Evolutionary conservation across 176 grass and related monocot species (phyloP).

Genomic region (Lolium rigidum): DNA sequence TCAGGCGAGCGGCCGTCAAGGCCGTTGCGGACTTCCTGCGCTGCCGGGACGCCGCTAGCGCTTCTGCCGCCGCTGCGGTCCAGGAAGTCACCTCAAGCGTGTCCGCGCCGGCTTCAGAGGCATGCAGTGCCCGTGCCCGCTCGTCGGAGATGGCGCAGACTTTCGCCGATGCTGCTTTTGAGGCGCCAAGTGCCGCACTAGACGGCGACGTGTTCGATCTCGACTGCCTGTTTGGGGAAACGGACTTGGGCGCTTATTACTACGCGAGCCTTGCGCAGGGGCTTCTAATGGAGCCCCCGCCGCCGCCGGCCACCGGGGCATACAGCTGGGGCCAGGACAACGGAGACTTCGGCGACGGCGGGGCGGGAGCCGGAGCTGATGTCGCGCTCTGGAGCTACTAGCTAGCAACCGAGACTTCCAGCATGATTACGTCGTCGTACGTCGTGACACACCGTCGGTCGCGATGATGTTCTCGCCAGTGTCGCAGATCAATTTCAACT

Average conservation of each 20-base stretch:
- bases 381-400: slow-evolving; percentile 32
- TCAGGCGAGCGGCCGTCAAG: slow-evolving; percentile 17
- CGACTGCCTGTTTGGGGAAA: background rate
- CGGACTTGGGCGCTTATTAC: background rate
- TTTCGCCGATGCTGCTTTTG: slow-evolving; percentile 1
- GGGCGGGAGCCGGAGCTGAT: background rate
- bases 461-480: background rate
- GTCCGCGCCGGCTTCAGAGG: background rate
- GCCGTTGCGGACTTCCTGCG: background rate
- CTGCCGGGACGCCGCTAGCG: background rate
- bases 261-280: slow-evolving; percentile 5
- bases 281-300: background rate
- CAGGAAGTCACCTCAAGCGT: slow-evolving; percentile 18
- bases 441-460: background rate
- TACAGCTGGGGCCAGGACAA: slow-evolving; percentile 12
- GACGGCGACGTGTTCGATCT: slow-evolving; percentile 4
- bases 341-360: background rate
- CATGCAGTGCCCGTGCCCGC: background rate
- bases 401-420: background rate
- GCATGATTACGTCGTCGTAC: background rate
- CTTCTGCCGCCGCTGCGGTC: background rate
- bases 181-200: background rate
- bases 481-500: background rate
- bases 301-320: background rate
- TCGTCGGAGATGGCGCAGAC: background rate